phyloP scores from a whole-genome alignment of 164 flowering plant species.

The Kalanchoe fedtschenkoi region DNA sequence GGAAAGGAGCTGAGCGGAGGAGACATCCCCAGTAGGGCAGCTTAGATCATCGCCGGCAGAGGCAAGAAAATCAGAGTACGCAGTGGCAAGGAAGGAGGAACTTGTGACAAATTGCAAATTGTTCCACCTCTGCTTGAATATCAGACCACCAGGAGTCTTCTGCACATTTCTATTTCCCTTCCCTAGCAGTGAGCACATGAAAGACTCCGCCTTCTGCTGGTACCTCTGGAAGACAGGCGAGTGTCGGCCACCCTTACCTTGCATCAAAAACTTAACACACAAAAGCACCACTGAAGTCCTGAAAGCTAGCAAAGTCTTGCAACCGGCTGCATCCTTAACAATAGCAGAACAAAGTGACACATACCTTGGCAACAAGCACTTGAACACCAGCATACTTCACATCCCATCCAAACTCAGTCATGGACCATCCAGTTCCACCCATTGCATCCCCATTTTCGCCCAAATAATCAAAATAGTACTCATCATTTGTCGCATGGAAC shows the following conservation, averaged over 20 bases:
- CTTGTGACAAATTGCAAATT: conserved; percentile 88
- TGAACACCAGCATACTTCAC: conserved; percentile 92
- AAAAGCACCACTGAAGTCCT: not conserved
- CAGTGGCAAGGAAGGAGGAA: conserved; percentile 66
- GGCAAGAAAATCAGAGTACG: conserved; percentile 75
- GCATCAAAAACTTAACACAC: conserved; percentile 58
- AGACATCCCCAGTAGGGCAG: conserved; percentile 45
- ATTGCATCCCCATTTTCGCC: conserved; percentile 59
- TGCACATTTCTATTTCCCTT: conserved; percentile 59
- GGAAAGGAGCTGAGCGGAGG: conserved; percentile 49
- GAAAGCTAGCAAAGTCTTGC: not conserved
- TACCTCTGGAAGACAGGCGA: conserved; percentile 41
- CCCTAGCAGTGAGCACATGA: conserved; percentile 80
- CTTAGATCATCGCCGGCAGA: conserved; percentile 36
- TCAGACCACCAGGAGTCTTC: conserved; percentile 84
- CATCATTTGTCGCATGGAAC: conserved; percentile 58
- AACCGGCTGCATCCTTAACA: not conserved
- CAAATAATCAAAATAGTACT: conserved; percentile 58
- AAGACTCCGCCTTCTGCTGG: conserved; percentile 70
- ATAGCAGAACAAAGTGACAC: not conserved
- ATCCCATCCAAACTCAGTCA: conserved; percentile 96
- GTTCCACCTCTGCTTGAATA: conserved; percentile 88
- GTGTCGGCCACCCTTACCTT: conserved; percentile 56
- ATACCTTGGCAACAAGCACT: conserved; percentile 82
- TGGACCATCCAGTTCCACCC: conserved; percentile 95